phyloP scores from a whole-genome alignment of 2,329 filamentous ascomycete genomes.

The Epichloe aotearoae region DNA sequence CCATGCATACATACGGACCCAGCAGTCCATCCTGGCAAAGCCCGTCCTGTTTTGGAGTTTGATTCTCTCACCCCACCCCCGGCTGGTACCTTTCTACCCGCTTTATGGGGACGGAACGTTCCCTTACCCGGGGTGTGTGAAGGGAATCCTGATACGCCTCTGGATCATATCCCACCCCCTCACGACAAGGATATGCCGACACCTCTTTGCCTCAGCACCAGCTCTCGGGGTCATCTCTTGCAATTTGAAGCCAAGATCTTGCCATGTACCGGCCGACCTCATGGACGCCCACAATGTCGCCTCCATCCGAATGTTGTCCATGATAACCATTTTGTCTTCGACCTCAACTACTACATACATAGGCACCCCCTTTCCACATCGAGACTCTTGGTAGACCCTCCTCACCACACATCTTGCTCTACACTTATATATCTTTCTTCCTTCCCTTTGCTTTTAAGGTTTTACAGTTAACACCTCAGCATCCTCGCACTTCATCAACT shows the following conservation, averaged over 20 bases:
- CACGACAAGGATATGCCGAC: constrained; percentile 1
- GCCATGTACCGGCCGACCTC: constrained; percentile 4
- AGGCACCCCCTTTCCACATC: constrained; percentile 3
- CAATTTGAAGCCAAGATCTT: constrained; percentile 6
- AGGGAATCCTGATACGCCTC: background rate
- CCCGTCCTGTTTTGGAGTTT: constrained; percentile 1
- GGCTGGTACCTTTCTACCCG: constrained; percentile 4
- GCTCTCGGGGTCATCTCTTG: constrained; percentile 2
- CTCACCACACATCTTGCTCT: background rate
- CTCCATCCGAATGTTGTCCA: constrained; percentile 1
- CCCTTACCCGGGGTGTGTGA: constrained; percentile 2
- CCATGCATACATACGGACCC: background rate
- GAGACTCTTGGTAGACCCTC: background rate
- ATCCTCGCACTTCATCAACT: background rate
- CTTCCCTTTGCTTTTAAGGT: background rate
- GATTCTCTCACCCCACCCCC: constrained; percentile 1
- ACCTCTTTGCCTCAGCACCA: constrained; percentile 4
- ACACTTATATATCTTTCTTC: constrained; percentile 4
- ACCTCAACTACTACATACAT: constrained; percentile 3
- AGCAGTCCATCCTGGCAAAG: background rate
- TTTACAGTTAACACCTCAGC: background rate
- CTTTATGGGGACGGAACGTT: constrained; percentile 5
- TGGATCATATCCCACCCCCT: background rate
- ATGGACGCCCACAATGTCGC: background rate
- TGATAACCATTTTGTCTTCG: background rate